phyloP scores from a whole-genome alignment of 2,329 filamentous ascomycete genomes.

The Alternaria solani region DNA sequence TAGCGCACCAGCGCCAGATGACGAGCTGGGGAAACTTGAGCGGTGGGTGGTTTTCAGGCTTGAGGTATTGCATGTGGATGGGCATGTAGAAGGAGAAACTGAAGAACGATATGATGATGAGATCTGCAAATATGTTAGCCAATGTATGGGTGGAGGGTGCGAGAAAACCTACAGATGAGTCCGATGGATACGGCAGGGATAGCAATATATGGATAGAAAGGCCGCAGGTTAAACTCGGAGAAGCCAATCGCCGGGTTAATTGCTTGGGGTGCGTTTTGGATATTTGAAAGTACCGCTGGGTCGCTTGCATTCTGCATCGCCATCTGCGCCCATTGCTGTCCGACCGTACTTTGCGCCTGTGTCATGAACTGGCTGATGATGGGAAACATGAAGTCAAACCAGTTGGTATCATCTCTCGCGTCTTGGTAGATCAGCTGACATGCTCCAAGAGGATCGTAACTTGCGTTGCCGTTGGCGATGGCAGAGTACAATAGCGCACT shows the following conservation, averaged over 20 bases:
- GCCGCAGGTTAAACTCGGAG: slow-evolving; percentile 65
- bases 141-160: neutral
- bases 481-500: slow-evolving; percentile 65
- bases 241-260: slow-evolving; percentile 66
- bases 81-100: slow-evolving; percentile 71
- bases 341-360: slow-evolving; percentile 59
- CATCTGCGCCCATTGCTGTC: slow-evolving; percentile 54
- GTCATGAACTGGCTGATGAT: slow-evolving; percentile 57
- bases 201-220: slow-evolving; percentile 63
- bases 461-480: slow-evolving; percentile 62
- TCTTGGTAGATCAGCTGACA: slow-evolving; percentile 65
- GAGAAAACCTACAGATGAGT: slow-evolving; percentile 59
- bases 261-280: slow-evolving; percentile 61
- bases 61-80: slow-evolving; percentile 67
- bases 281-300: slow-evolving; percentile 51
- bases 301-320: slow-evolving; percentile 55
- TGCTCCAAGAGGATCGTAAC: slow-evolving; percentile 67
- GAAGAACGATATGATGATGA: slow-evolving; percentile 74
- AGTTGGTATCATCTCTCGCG: slow-evolving; percentile 65
- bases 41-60: slow-evolving; percentile 63
- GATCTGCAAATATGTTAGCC: slow-evolving; percentile 43
- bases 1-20: slow-evolving; percentile 65
- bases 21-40: slow-evolving; percentile 67
- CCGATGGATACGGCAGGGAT: slow-evolving; percentile 69
- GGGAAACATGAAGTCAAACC: slow-evolving; percentile 63